These are phyloP conservation scores for Clitocybe nebularis DNA, from an alignment of 1,284 basidiomycete genomes.

Conservation along the genomic window DNA sequence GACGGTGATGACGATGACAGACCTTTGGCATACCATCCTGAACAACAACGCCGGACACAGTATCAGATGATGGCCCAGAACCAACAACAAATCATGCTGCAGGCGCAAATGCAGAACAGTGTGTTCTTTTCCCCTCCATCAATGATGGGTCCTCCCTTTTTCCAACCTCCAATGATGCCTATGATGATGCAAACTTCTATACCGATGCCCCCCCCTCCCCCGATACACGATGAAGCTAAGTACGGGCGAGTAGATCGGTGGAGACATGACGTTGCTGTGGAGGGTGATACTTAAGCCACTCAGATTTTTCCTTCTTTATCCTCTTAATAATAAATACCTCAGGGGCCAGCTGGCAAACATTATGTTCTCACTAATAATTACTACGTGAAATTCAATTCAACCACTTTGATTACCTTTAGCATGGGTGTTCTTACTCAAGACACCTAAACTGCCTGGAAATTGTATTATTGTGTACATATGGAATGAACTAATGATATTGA, in stretches of 20 bases:
- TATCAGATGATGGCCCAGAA: conserved; percentile 61
- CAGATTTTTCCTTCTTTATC: too few species aligned
- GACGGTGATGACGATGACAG: conserved; percentile 58
- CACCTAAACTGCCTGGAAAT: too few species aligned
- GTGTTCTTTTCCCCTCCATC: conserved; percentile 66
- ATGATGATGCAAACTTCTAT: conserved; percentile 49
- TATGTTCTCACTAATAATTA: too few species aligned
- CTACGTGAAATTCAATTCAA: too few species aligned
- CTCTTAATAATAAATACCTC: too few species aligned
- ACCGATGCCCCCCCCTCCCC: conserved; percentile 55
- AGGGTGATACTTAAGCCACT: conserved; percentile 23
- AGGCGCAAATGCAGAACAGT: conserved; percentile 67
- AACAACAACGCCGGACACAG: conserved; percentile 72
- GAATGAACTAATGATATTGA: conserved; percentile 3
- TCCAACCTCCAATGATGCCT: conserved; percentile 47
- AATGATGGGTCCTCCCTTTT: conserved; percentile 65
- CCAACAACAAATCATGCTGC: conserved; percentile 62
- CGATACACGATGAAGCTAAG: conserved; percentile 59
- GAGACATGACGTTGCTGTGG: conserved; percentile 72
- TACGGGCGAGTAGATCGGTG: conserved; percentile 71
- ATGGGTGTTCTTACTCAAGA: too few species aligned
- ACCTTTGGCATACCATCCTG: conserved; percentile 71
- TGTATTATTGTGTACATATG: too few species aligned
- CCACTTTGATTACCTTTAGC: too few species aligned
- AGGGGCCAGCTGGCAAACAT: too few species aligned